These are phyloP conservation scores for Globisporangium acanthophoron DNA, from an alignment of 352 stramenopile species.

Conservation along the genomic window DNA sequence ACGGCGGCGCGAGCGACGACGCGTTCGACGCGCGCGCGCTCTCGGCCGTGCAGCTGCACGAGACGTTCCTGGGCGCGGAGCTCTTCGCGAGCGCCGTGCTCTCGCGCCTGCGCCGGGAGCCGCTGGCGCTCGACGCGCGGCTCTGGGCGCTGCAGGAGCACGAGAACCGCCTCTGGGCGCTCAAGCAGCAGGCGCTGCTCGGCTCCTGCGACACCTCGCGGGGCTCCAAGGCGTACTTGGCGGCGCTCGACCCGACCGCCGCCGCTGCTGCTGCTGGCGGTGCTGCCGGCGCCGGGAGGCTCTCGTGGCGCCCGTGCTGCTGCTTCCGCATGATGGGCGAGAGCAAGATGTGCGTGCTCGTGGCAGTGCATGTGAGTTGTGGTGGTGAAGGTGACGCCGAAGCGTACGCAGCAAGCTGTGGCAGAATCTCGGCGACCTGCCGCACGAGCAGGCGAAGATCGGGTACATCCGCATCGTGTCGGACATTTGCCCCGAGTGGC, in stretches of 20 bases:
- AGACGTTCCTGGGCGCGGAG: conserved; percentile 25
- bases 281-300: not conserved
- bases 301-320: conserved; percentile 29
- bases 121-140: conserved; percentile 31
- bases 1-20: not conserved
- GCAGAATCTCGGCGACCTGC: conserved; percentile 57
- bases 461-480: conserved; percentile 52
- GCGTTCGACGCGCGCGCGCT: not conserved
- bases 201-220: conserved; percentile 55
- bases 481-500: conserved; percentile 51
- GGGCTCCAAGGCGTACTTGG: conserved; percentile 37
- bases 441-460: conserved; percentile 30
- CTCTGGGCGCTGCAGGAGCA: conserved; percentile 26
- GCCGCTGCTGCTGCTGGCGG: conserved; percentile 2
- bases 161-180: not conserved
- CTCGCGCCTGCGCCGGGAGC: conserved; percentile 46
- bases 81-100: conserved; percentile 53
- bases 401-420: conserved; percentile 34
- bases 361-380: not conserved
- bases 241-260: not conserved
- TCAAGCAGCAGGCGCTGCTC: conserved; percentile 12
- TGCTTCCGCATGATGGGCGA: conserved; percentile 39
- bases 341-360: conserved; percentile 34
- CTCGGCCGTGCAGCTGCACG: conserved; percentile 9
- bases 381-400: not conserved